phyloP scores from a whole-genome alignment of 2,329 filamentous ascomycete species.

The Fusarium euwallaceae region DNA sequence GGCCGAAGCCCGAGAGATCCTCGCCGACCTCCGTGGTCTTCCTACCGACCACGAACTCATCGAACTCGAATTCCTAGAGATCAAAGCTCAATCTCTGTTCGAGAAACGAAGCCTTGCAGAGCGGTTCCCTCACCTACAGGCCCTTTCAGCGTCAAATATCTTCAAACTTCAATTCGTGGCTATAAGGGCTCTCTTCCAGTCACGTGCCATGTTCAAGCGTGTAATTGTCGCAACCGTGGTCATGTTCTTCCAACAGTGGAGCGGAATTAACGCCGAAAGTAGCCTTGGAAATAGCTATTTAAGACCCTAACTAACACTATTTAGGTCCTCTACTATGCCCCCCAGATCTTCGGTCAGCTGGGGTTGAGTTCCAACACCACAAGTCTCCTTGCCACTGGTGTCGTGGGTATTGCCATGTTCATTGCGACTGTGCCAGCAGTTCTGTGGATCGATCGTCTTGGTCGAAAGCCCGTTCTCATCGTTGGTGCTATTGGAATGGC shows the following conservation, averaged over 20 bases:
- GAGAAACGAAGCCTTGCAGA: conserved; percentile 78
- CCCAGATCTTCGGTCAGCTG: conserved; percentile 76
- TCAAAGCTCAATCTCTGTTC: conserved; percentile 67
- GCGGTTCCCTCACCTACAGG: conserved; percentile 74
- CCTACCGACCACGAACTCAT: conserved; percentile 49
- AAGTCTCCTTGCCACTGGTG: conserved; percentile 76
- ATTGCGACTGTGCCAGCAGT: conserved; percentile 76
- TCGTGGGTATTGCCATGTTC: conserved; percentile 79
- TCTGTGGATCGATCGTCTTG: conserved; percentile 73
- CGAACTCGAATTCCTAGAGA: conserved; percentile 51
- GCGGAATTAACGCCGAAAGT: conserved; percentile 63
- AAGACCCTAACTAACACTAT: background rate
- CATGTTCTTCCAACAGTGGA: conserved; percentile 69
- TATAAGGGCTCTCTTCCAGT: conserved; percentile 74
- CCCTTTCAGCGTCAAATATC: conserved; percentile 72
- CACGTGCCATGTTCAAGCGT: conserved; percentile 74
- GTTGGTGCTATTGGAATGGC: conserved; percentile 79
- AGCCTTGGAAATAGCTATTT: background rate
- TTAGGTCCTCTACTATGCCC: conserved; percentile 73
- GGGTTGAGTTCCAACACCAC: conserved; percentile 66
- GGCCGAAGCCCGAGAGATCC: conserved; percentile 47
- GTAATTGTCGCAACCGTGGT: conserved; percentile 73
- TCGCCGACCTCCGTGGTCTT: conserved; percentile 51
- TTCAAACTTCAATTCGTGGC: conserved; percentile 76
- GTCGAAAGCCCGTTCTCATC: conserved; percentile 72